These are phyloP conservation scores for Dinochytrium kinnereticum DNA, from an alignment of 371 early-diverging fungal genomes.

Conservation along the genomic window DNA sequence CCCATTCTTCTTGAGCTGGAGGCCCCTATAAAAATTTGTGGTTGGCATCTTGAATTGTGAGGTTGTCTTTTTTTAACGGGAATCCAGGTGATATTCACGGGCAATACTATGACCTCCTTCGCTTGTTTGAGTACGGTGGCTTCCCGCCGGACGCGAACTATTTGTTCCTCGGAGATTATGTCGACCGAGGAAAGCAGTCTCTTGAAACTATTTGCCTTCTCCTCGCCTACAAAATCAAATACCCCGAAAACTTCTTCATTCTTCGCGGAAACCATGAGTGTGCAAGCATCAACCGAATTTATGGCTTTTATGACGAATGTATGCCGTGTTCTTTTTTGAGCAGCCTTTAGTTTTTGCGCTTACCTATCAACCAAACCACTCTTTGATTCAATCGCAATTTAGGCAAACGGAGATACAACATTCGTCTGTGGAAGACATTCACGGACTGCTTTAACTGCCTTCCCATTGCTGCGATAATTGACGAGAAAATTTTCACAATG, in stretches of 20 bases:
- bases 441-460: slow-evolving; percentile 92
- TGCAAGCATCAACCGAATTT: slow-evolving; percentile 92
- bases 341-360: slow-evolving; percentile 18
- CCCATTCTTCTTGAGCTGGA: slow-evolving; percentile 91
- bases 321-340: slow-evolving; percentile 40
- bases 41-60: slow-evolving; percentile 42
- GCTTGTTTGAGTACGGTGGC: slow-evolving; percentile 92
- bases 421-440: slow-evolving; percentile 93
- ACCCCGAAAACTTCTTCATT: slow-evolving; percentile 96
- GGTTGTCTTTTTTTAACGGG: background rate
- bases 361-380: too few relatives aligned
- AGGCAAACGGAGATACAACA: slow-evolving; percentile 90
- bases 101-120: slow-evolving; percentile 93
- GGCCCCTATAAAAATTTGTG: slow-evolving; percentile 95
- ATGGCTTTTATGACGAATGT: slow-evolving; percentile 99
- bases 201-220: slow-evolving; percentile 73
- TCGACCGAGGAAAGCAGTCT: slow-evolving; percentile 93
- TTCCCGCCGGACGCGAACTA: slow-evolving; percentile 91
- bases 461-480: slow-evolving; percentile 93
- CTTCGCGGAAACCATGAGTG: slow-evolving; percentile 96
- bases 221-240: slow-evolving; percentile 92
- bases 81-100: slow-evolving; percentile 76
- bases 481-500: slow-evolving; percentile 93
- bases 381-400: too few relatives aligned
- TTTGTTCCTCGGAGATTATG: slow-evolving; percentile 96